These are phyloP conservation scores for Rubroshorea leprosula DNA, from an alignment of 345 rosid species.

Conservation along the genomic window DNA sequence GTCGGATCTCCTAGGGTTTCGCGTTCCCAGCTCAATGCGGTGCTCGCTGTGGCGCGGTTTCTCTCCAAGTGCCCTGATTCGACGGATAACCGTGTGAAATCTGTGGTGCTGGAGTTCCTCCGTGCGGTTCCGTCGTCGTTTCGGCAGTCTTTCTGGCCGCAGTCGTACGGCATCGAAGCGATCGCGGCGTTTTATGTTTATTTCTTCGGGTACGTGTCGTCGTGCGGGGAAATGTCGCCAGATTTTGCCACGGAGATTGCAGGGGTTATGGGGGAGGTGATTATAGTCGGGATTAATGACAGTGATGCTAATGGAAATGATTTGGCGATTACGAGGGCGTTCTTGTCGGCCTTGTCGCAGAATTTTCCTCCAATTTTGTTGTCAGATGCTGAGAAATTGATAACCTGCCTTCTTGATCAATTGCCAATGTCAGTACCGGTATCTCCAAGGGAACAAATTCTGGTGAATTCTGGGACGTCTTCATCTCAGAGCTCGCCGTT, in stretches of 20 bases:
- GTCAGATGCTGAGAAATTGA: conserved; percentile 64
- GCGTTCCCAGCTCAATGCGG: conserved; percentile 84
- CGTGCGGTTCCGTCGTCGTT: conserved; percentile 74
- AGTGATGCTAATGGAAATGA: conserved; percentile 30
- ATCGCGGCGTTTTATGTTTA: conserved; percentile 59
- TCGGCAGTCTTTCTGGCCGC: conserved; percentile 81
- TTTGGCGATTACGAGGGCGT: conserved; percentile 48
- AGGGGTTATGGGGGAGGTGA: conserved; percentile 57
- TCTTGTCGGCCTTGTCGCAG: conserved; percentile 63
- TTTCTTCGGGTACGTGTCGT: conserved; percentile 54
- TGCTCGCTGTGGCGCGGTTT: conserved; percentile 70
- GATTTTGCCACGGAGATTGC: conserved; percentile 71
- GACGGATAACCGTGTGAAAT: conserved; percentile 51
- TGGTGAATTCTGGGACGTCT: conserved; percentile 41
- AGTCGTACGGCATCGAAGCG: conserved; percentile 46
- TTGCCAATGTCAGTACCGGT: conserved; percentile 35
- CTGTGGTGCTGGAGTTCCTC: conserved; percentile 57
- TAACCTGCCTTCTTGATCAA: conserved; percentile 61
- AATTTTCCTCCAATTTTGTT: conserved; percentile 61
- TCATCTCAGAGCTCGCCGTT: conserved; percentile 74
- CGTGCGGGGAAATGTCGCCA: conserved; percentile 41
- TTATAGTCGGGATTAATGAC: conserved; percentile 36
- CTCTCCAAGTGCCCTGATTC: conserved; percentile 49
- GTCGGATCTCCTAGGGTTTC: conserved; percentile 73
- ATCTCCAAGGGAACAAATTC: conserved; percentile 42